Evolutionary conservation across 345 rosid species (phyloP).

Genomic region (Turnera subulata): DNA sequence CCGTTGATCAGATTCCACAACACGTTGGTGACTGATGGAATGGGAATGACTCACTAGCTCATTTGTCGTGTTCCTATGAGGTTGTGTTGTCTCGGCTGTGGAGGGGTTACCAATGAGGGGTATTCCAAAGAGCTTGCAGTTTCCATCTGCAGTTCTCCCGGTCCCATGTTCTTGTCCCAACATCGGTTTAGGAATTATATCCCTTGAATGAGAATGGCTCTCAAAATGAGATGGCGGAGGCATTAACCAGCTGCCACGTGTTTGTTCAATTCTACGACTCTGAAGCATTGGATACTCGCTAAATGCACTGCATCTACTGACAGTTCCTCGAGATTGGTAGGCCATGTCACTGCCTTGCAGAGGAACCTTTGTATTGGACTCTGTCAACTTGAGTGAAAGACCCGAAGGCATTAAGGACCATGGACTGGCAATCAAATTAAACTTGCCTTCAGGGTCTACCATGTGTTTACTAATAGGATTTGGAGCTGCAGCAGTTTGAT

Average conservation of each 20-base stretch:
- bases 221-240: constrained; percentile 30
- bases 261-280: constrained; percentile 19
- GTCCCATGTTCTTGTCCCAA: constrained; percentile 21
- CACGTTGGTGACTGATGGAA: constrained; percentile 13
- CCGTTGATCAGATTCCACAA: constrained; percentile 18
- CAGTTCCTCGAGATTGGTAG: constrained; percentile 18
- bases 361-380: constrained; percentile 21
- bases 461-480: constrained; percentile 19
- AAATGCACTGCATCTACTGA: constrained; percentile 17
- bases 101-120: constrained; percentile 29
- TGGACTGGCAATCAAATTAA: constrained; percentile 23
- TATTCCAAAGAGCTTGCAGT: constrained; percentile 50
- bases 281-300: constrained; percentile 18
- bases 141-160: constrained; percentile 28
- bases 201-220: constrained; percentile 13
- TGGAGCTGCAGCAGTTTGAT: constrained; percentile 16
- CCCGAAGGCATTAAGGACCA: constrained; percentile 32
- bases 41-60: constrained; percentile 9
- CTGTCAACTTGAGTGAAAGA: constrained; percentile 29
- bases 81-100: constrained; percentile 14
- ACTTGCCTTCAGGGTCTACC: constrained; percentile 27
- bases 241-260: constrained; percentile 29
- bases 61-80: constrained; percentile 2
- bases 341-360: constrained; percentile 18
- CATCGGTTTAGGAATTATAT: constrained; percentile 11